Evolutionary conservation across 106 monocot genomes (phyloP).

Genomic region (Agapanthus africanus): DNA sequence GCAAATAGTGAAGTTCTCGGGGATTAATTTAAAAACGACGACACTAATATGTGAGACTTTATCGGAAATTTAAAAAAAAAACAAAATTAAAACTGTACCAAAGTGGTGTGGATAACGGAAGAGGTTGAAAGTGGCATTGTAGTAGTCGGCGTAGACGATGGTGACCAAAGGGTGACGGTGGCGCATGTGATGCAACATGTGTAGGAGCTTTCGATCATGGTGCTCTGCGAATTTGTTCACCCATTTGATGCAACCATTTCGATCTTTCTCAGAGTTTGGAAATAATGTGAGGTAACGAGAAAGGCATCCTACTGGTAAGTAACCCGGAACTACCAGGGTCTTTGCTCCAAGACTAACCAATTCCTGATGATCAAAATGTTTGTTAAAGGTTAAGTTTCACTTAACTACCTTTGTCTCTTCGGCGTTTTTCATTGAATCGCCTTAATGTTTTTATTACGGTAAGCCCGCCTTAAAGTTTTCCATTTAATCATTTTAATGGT

Average conservation of each 20-base stretch:
- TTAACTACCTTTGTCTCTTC: no score
- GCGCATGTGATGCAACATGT: conserved; percentile 1
- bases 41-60: no score
- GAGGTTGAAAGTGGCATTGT: conserved; percentile 5
- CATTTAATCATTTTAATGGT: not conserved
- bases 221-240: conserved; percentile 9
- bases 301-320: conserved; percentile 27
- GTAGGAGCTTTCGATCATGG: conserved; percentile 13
- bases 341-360: conserved; percentile 21
- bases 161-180: conserved; percentile 18
- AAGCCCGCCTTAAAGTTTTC: no score
- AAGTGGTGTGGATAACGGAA: not conserved
- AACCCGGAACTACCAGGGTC: conserved; percentile 31
- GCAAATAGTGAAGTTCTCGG: no score
- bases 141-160: conserved; percentile 21
- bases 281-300: conserved; percentile 6
- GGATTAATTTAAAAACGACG: no score
- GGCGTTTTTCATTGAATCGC: no score
- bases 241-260: conserved; percentile 30
- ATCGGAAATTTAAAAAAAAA: no score
- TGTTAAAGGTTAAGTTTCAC: no score
- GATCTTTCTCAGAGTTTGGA: conserved; percentile 1
- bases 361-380: not conserved
- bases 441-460: no score
- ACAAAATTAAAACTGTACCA: not conserved